Evolutionary conservation across 2,329 filamentous ascomycete species (phyloP).

Genomic region (Aspergillus pseudoviridinutans): DNA sequence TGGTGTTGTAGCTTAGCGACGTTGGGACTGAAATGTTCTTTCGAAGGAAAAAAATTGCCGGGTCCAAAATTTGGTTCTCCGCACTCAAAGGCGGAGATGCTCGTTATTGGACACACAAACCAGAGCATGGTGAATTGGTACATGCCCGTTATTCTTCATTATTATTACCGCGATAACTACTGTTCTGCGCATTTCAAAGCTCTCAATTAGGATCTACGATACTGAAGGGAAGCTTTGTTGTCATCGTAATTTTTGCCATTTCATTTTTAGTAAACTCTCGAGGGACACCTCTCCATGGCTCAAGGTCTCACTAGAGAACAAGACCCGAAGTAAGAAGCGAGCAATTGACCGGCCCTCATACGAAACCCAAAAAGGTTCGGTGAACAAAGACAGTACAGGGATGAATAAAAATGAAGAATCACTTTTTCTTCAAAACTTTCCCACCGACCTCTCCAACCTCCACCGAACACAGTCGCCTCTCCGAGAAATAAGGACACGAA

Average conservation of each 20-base stretch:
- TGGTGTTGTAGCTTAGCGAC: not conserved
- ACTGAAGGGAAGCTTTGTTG: conserved; percentile 6
- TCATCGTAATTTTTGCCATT: conserved; percentile 22
- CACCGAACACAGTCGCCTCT: conserved; percentile 32
- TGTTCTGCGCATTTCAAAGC: not conserved
- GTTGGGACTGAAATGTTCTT: not conserved
- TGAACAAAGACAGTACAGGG: conserved; percentile 13
- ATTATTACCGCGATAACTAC: not conserved
- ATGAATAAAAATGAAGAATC: conserved; percentile 7
- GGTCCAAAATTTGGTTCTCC: not conserved
- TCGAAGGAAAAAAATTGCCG: not conserved
- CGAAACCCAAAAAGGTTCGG: conserved; percentile 17
- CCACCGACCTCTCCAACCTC: conserved; percentile 29
- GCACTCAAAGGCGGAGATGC: conserved; percentile 19
- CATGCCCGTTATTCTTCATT: not conserved
- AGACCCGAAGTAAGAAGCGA: conserved; percentile 16
- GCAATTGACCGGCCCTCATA: conserved; percentile 36
- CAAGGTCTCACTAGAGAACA: conserved; percentile 13
- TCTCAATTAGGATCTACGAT: not conserved
- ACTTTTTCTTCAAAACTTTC: conserved; percentile 5
- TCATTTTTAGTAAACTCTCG: conserved; percentile 31
- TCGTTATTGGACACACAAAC: conserved; percentile 6
- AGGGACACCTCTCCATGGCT: conserved; percentile 35
- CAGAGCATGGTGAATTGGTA: not conserved
- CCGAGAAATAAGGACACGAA: conserved; percentile 18